phyloP scores from a whole-genome alignment of 2,329 filamentous ascomycete genomes.

The Cladosporium phlei region DNA sequence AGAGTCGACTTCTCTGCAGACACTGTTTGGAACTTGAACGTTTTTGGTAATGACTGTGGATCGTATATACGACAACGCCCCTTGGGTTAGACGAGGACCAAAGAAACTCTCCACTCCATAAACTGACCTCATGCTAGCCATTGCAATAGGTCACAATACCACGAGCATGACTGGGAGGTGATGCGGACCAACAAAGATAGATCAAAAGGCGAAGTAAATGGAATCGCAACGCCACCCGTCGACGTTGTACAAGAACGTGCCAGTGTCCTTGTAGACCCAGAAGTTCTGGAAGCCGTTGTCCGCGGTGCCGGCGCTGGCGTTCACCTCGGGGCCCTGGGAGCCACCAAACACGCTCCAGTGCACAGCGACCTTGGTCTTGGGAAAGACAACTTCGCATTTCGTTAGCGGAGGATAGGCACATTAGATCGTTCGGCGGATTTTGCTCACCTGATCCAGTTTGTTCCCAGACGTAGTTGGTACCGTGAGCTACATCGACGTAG shows the following conservation, averaged over 20 bases:
- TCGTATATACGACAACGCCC: too few species aligned
- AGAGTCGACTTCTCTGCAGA: too few species aligned
- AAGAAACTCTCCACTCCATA: too few species aligned
- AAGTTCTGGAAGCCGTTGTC: neutral
- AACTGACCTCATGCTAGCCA: too few species aligned
- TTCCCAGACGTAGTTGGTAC: neutral
- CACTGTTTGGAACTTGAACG: too few species aligned
- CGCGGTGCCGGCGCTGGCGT: neutral
- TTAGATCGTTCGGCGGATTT: neutral
- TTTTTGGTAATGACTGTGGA: too few species aligned
- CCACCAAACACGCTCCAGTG: constrained; percentile 1
- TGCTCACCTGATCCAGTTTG: neutral
- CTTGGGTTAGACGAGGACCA: too few species aligned
- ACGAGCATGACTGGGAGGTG: too few species aligned
- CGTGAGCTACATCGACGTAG: neutral
- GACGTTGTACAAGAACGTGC: neutral
- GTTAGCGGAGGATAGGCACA: neutral
- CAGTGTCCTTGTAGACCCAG: neutral
- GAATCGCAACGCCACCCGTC: neutral
- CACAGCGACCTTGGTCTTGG: neutral
- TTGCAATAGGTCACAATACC: too few species aligned
- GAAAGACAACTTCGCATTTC: neutral
- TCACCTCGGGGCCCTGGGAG: neutral
- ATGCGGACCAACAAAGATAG: too few species aligned
- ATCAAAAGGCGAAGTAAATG: neutral